Conservation (phyloP, 495 filamentous ascomycete species). For the Lepidopterella palustris region DNA sequence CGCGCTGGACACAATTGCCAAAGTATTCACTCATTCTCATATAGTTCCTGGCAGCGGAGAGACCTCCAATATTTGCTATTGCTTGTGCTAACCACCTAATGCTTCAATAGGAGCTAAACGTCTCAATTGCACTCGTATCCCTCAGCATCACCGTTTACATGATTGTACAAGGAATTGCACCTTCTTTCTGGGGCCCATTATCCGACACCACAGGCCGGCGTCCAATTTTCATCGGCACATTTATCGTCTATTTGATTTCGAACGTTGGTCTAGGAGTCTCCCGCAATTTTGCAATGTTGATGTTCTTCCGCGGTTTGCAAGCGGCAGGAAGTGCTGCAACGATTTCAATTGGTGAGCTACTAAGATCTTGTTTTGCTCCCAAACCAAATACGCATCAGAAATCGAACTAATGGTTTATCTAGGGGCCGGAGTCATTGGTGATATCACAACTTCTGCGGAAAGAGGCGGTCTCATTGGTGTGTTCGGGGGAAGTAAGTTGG, state of each 20-base stretch:
- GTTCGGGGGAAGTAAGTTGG: slow-evolving; percentile 9
- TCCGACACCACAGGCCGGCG: slow-evolving; percentile 42
- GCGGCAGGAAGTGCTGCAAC: slow-evolving; percentile 9
- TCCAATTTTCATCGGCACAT: slow-evolving; percentile 38
- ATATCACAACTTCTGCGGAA: slow-evolving; percentile 1
- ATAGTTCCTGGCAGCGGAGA: too few species aligned
- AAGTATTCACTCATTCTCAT: slow-evolving; percentile 1
- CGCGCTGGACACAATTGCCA: slow-evolving; percentile 19
- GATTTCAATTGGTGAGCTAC: slow-evolving; percentile 34
- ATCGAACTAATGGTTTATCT: background rate
- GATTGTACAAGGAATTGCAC: slow-evolving; percentile 44
- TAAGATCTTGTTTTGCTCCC: background rate
- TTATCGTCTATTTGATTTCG: slow-evolving; percentile 38
- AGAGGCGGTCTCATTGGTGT: slow-evolving; percentile 1
- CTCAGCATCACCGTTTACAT: slow-evolving; percentile 32
- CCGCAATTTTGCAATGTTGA: slow-evolving; percentile 5
- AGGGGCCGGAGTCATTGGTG: slow-evolving; percentile 12
- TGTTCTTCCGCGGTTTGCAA: slow-evolving; percentile 20
- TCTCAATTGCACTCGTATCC: background rate
- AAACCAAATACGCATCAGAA: background rate
- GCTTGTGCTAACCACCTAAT: too few species aligned
- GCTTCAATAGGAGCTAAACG: slow-evolving; percentile 1
- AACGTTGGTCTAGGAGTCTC: slow-evolving; percentile 15
- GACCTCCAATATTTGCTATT: too few species aligned
- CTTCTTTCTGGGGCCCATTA: slow-evolving; percentile 42